Percentiles rank a stretch among this genome's conserved stretches.
phyloP scores from a whole-genome alignment of 495 filamentous ascomycete species.

The Neurospora tetraspora region DNA sequence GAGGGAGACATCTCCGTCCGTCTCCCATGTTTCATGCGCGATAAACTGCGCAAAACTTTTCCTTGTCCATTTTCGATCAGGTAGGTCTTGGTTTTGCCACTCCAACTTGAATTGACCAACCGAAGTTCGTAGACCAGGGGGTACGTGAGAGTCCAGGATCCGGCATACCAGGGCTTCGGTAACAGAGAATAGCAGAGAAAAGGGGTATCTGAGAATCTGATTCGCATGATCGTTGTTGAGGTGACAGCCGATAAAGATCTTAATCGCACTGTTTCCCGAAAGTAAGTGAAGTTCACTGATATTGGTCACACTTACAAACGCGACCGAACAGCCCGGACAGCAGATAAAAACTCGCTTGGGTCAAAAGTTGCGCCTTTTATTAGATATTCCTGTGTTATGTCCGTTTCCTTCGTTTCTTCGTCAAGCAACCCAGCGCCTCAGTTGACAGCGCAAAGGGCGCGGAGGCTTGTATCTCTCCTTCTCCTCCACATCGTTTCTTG shows the following conservation, averaged over 20 bases:
- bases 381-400: neutral
- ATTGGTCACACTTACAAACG: neutral
- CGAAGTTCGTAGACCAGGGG: neutral
- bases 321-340: neutral
- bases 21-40: neutral
- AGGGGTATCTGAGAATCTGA: neutral
- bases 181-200: neutral
- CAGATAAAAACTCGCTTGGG: neutral
- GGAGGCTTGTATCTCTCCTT: neutral
- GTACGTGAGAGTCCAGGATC: neutral
- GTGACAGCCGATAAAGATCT: neutral
- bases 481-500: neutral
- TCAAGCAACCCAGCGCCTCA: neutral
- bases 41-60: neutral
- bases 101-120: neutral
- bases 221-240: neutral
- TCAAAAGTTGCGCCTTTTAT: neutral
- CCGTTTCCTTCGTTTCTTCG: neutral
- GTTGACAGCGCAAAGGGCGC: neutral
- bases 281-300: neutral
- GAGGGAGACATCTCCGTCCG: neutral
- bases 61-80: neutral
- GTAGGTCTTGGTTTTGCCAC: neutral
- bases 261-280: neutral
- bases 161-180: neutral